Evolutionary conservation across 495 filamentous ascomycete genomes (phyloP).

Genomic region (Neurospora sp.): DNA sequence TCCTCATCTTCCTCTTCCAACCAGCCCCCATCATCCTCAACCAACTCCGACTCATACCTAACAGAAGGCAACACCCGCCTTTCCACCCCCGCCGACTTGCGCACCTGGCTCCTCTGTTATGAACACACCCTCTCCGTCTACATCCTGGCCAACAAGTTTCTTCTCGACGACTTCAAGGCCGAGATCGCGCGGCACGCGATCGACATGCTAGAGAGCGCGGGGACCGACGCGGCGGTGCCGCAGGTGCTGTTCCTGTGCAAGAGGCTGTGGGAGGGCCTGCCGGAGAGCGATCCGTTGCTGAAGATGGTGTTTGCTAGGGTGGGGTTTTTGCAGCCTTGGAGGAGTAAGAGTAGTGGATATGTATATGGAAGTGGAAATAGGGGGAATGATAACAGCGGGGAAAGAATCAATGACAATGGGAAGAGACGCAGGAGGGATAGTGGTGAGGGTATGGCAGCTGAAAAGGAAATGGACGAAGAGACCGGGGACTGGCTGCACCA

Average conservation of each 20-base stretch:
- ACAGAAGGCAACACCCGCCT: conserved; percentile 18
- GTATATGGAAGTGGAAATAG: not conserved
- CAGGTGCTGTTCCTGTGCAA: conserved; percentile 28
- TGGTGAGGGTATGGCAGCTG: not conserved
- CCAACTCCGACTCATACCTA: conserved; percentile 3
- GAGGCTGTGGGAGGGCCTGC: conserved; percentile 29
- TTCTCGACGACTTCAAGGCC: conserved; percentile 33
- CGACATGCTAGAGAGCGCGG: conserved; percentile 37
- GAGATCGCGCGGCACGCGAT: conserved; percentile 26
- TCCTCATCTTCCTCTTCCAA: not conserved
- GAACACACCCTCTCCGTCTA: conserved; percentile 35
- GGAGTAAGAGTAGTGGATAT: not conserved
- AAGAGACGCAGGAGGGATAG: not conserved
- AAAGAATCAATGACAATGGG: not conserved
- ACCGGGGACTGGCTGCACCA: conserved; percentile 18
- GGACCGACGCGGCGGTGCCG: conserved; percentile 28
- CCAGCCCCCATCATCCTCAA: not conserved
- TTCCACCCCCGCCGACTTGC: conserved; percentile 26
- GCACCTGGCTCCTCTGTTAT: conserved; percentile 35
- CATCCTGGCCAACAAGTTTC: conserved; percentile 34
- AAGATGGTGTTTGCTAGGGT: conserved; percentile 36
- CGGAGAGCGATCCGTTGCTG: conserved; percentile 26
- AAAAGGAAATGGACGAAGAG: not conserved
- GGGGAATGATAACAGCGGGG: not conserved
- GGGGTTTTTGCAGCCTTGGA: conserved; percentile 34